Conservation (phyloP, 169 alveolate species). For the Hepatocystis sp. region DNA sequence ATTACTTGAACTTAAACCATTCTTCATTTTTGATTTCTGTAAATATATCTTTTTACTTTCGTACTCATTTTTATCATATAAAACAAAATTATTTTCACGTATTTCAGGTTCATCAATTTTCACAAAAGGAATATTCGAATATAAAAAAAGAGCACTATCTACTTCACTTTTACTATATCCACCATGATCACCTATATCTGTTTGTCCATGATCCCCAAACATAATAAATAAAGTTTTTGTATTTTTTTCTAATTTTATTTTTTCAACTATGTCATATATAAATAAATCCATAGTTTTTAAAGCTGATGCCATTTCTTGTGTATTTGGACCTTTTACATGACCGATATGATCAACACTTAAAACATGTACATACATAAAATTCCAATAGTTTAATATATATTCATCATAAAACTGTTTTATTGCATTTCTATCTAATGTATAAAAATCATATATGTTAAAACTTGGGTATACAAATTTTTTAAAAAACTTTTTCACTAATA, state of each 20-base stretch:
- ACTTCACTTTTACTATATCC: slow-evolving; percentile 61
- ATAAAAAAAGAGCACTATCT: slow-evolving; percentile 40
- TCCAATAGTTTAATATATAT: slow-evolving; percentile 58
- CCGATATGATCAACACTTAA: slow-evolving; percentile 84
- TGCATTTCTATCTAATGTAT: slow-evolving; percentile 22
- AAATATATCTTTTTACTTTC: background rate
- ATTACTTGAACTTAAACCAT: too few relatives aligned
- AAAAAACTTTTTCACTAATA: slow-evolving; percentile 12
- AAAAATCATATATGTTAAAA: slow-evolving; percentile 60
- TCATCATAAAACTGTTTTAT: slow-evolving; percentile 60
- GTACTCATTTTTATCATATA: slow-evolving; percentile 27
- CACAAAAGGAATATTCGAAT: slow-evolving; percentile 40
- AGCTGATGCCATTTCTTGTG: slow-evolving; percentile 67
- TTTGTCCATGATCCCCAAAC: slow-evolving; percentile 84
- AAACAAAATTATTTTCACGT: slow-evolving; percentile 13
- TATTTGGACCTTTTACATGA: slow-evolving; percentile 76
- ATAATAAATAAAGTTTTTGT: slow-evolving; percentile 67
- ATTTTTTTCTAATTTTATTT: slow-evolving; percentile 33
- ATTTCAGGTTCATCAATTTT: slow-evolving; percentile 20
- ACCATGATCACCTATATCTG: slow-evolving; percentile 82
- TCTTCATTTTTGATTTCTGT: too few relatives aligned
- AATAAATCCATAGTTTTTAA: slow-evolving; percentile 77
- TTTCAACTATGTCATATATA: slow-evolving; percentile 68
- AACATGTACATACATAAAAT: slow-evolving; percentile 72
- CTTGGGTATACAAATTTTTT: slow-evolving; percentile 65